Evolutionary conservation across 75 land plant genomes (phyloP).

Genomic region (Cupressus sempervirens): DNA sequence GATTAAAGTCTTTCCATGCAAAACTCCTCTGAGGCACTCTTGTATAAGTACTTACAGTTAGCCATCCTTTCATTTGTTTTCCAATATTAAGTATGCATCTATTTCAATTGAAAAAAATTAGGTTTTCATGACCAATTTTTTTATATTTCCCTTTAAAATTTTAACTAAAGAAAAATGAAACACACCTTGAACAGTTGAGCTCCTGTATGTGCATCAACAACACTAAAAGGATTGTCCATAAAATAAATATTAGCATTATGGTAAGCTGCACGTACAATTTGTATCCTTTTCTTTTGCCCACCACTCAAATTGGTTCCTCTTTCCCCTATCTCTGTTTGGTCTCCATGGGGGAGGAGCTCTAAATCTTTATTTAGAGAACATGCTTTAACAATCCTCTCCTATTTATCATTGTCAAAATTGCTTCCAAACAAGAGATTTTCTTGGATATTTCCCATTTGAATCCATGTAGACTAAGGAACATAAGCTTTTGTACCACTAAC

Average conservation of each 20-base stretch:
- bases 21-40: slow-evolving; percentile 75
- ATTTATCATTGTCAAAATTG: slow-evolving; percentile 40
- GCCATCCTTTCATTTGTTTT: no score
- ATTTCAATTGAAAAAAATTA: no score
- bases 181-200: slow-evolving; percentile 74
- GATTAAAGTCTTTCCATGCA: slow-evolving; percentile 66
- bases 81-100: no score
- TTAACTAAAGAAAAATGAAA: no score
- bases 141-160: no score
- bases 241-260: no score
- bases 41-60: slow-evolving; percentile 16
- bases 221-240: no score
- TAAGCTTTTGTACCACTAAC: no score
- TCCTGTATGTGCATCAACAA: slow-evolving; percentile 97
- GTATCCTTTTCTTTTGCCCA: slow-evolving; percentile 93
- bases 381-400: slow-evolving; percentile 51
- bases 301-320: no score
- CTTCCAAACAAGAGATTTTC: slow-evolving; percentile 89
- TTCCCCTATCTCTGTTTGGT: slow-evolving; percentile 89
- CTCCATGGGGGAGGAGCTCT: slow-evolving; percentile 64
- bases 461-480: no score
- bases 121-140: no score
- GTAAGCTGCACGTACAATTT: slow-evolving; percentile 85
- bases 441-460: no score
- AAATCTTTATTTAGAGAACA: slow-evolving; percentile 76